phyloP scores from a whole-genome alignment of 208 protist species.

The Acanthamoeba rhysodes region DNA sequence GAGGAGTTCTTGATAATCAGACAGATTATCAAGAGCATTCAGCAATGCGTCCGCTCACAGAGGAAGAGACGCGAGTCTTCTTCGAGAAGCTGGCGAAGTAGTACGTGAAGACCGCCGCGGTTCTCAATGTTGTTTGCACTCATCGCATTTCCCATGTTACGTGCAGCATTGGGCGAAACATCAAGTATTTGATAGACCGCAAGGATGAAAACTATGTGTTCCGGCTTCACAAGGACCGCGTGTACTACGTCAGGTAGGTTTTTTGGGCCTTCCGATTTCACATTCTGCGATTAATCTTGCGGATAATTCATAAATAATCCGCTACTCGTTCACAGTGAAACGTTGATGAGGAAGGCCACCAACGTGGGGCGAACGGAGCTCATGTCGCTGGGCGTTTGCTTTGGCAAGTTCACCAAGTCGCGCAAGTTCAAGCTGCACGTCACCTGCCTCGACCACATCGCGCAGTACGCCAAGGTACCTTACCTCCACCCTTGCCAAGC shows the following conservation, averaged over 20 bases:
- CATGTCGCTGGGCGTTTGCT: constrained; percentile 90
- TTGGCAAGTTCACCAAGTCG: constrained; percentile 94
- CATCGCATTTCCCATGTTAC: not conserved
- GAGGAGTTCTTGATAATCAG: not conserved
- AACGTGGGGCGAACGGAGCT: constrained; percentile 89
- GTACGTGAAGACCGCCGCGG: constrained; percentile 51
- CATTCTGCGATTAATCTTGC: not conserved
- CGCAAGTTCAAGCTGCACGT: constrained; percentile 93
- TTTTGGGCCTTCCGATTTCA: not conserved
- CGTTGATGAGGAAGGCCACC: constrained; percentile 83
- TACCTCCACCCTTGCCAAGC: not conserved
- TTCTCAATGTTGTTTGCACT: not conserved
- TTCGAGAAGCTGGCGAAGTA: constrained; percentile 94
- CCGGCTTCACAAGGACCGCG: constrained; percentile 92
- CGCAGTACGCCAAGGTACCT: constrained; percentile 91
- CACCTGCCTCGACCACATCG: constrained; percentile 93
- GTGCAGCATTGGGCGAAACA: constrained; percentile 91
- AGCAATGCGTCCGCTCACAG: constrained; percentile 92
- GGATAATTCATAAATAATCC: not conserved
- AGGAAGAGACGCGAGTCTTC: constrained; percentile 93
- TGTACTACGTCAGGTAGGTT: constrained; percentile 92
- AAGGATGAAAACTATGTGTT: constrained; percentile 93
- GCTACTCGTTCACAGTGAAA: constrained; percentile 72
- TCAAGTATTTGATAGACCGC: constrained; percentile 91
- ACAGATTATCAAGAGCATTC: not conserved